Conservation (phyloP, 2,329 filamentous ascomycete species). For the Apiospora saccharicola region DNA sequence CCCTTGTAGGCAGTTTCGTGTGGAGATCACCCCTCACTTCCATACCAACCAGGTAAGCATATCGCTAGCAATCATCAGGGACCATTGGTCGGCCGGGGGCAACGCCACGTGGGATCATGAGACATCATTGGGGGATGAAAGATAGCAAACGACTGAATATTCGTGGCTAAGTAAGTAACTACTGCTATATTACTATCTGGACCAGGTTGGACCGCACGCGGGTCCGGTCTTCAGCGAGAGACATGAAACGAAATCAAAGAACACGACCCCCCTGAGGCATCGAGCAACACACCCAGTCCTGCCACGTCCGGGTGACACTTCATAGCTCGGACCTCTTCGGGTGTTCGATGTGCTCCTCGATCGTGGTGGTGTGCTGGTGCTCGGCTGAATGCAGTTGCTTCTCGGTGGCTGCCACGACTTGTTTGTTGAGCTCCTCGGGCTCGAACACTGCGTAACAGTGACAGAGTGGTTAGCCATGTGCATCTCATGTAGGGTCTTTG, state of each 20-base stretch:
- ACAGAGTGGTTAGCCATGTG: constrained; percentile 24
- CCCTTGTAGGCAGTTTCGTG: not conserved
- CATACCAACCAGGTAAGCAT: not conserved
- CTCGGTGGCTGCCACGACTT: constrained; percentile 49
- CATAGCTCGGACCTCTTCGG: constrained; percentile 4
- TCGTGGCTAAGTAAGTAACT: not conserved
- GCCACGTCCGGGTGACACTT: too few relatives aligned
- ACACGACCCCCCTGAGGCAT: not conserved
- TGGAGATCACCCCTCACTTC: not conserved
- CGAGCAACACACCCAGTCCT: not conserved
- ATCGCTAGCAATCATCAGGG: not conserved
- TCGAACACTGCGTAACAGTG: constrained; percentile 46
- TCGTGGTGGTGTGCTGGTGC: not conserved
- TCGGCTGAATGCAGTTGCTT: constrained; percentile 42
- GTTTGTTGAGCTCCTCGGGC: constrained; percentile 47
- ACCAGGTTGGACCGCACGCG: not conserved
- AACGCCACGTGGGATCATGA: too few relatives aligned
- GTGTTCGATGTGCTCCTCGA: constrained; percentile 17
- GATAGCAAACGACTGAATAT: not conserved
- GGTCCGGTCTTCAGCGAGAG: not conserved
- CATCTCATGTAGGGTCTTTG: not conserved
- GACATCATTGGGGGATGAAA: not conserved
- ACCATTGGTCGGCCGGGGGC: too few relatives aligned
- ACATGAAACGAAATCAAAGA: not conserved
- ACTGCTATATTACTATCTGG: not conserved